These are phyloP conservation scores for Stropharia rugosoannulata DNA, from an alignment of 768 basidiomycete genomes.

Conservation along the genomic window DNA sequence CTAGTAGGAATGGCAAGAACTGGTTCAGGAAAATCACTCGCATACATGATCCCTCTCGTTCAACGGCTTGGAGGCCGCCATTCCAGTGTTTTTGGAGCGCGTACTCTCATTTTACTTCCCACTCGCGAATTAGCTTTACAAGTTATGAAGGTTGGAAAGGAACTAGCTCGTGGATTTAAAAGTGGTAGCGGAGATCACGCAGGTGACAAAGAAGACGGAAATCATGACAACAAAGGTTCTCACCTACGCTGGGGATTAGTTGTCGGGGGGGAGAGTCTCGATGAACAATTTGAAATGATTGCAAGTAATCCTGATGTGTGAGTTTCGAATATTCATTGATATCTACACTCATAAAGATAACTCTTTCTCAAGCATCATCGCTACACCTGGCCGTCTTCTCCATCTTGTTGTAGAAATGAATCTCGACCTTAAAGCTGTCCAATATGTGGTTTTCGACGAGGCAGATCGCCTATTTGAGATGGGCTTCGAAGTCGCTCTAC, in stretches of 20 bases:
- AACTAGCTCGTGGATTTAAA: constrained; percentile 83
- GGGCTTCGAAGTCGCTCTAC: constrained; percentile 92
- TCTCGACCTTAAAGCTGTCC: constrained; percentile 80
- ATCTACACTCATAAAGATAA: constrained; percentile 8
- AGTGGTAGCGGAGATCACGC: constrained; percentile 63
- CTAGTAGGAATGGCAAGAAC: constrained; percentile 98
- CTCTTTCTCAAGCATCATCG: constrained; percentile 71
- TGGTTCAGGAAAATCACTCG: constrained; percentile 96
- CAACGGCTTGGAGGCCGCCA: constrained; percentile 85
- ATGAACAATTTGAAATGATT: constrained; percentile 96
- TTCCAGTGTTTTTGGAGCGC: constrained; percentile 74
- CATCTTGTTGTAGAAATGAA: constrained; percentile 98
- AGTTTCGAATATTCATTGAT: constrained; percentile 30
- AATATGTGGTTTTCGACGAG: constrained; percentile 96
- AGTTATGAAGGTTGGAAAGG: constrained; percentile 92
- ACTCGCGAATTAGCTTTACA: constrained; percentile 94
- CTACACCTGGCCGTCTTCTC: constrained; percentile 96
- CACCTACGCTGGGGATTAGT: constrained; percentile 87
- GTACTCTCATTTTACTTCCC: constrained; percentile 88
- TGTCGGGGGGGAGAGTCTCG: constrained; percentile 93
- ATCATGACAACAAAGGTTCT: constrained; percentile 51
- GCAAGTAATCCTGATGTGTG: constrained; percentile 94
- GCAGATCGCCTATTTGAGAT: constrained; percentile 98
- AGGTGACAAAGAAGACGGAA: constrained; percentile 66
- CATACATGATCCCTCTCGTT: constrained; percentile 91